Evolutionary conservation across 164 flowering plant species (phyloP).

Genomic region (Taxillus chinensis): DNA sequence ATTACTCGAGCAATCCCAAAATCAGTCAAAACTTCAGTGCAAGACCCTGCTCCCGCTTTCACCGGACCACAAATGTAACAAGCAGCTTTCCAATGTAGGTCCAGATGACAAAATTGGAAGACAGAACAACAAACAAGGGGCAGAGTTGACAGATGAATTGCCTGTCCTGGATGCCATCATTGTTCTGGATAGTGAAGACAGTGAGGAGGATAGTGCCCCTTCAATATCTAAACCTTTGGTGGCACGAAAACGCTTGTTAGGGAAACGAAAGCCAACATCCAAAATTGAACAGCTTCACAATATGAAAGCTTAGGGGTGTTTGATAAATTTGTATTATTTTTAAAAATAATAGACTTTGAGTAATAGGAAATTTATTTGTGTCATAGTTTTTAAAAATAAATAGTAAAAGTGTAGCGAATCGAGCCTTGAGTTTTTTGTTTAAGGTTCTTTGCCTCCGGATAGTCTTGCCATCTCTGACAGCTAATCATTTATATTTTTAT

Average conservation of each 20-base stretch:
- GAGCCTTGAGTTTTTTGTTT: no score
- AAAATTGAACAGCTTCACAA: not conserved
- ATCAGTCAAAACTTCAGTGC: conserved; percentile 3
- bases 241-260: conserved; percentile 21
- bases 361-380: no score
- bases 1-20: not conserved
- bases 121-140: conserved; percentile 1
- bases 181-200: conserved; percentile 81
- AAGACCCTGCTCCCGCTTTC: conserved; percentile 2
- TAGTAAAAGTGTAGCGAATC: no score
- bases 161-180: conserved; percentile 24
- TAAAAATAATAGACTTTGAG: no score
- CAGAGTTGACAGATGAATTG: conserved; percentile 10
- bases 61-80: not conserved
- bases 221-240: conserved; percentile 30
- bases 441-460: no score
- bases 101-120: conserved; percentile 3
- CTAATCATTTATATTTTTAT: no score
- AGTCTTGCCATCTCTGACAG: no score
- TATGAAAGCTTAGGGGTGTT: no score
- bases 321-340: no score
- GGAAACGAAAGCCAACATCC: conserved; percentile 24
- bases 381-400: no score
- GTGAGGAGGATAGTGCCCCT: conserved; percentile 43
- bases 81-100: conserved; percentile 9